phyloP scores from a whole-genome alignment of 805 yeast genomes.

The Kuraishia borneana region DNA sequence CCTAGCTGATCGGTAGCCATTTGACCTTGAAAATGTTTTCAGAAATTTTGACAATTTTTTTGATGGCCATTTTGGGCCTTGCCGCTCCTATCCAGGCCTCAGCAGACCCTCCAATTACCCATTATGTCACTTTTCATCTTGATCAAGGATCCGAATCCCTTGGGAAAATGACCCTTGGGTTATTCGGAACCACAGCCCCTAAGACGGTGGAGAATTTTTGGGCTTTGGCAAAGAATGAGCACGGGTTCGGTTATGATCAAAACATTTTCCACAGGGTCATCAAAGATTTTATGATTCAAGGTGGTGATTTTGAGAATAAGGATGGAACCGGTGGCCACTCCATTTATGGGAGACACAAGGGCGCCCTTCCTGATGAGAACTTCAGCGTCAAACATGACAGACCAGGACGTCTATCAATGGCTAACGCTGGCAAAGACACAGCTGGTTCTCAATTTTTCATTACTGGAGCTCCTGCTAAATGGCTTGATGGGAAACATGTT shows the following conservation, averaged over 20 bases:
- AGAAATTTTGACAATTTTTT: background rate
- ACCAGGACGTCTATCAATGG: conserved; percentile 37
- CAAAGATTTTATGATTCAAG: conserved; percentile 70
- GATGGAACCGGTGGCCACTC: conserved; percentile 73
- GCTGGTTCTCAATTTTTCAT: conserved; percentile 66
- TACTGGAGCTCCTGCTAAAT: conserved; percentile 37
- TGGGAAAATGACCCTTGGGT: conserved; percentile 42
- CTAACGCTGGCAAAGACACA: conserved; percentile 39
- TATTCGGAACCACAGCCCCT: conserved; percentile 60
- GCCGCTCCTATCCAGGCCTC: background rate
- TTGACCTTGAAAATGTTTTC: too few relatives aligned
- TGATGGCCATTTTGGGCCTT: background rate
- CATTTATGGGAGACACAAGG: conserved; percentile 50
- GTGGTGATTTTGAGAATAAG: conserved; percentile 67
- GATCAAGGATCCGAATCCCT: conserved; percentile 16
- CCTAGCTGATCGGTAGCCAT: too few relatives aligned
- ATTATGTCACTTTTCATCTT: conserved; percentile 30
- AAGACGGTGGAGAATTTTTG: conserved; percentile 51
- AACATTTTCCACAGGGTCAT: conserved; percentile 69
- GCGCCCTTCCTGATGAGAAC: conserved; percentile 63
- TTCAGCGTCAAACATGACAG: conserved; percentile 34
- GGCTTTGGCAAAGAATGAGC: conserved; percentile 28
- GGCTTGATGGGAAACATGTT: conserved; percentile 56
- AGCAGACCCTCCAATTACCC: conserved; percentile 39
- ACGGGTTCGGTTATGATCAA: conserved; percentile 34